Conservation (phyloP, 2,329 filamentous ascomycete species). For the Apiospora sp. region DNA sequence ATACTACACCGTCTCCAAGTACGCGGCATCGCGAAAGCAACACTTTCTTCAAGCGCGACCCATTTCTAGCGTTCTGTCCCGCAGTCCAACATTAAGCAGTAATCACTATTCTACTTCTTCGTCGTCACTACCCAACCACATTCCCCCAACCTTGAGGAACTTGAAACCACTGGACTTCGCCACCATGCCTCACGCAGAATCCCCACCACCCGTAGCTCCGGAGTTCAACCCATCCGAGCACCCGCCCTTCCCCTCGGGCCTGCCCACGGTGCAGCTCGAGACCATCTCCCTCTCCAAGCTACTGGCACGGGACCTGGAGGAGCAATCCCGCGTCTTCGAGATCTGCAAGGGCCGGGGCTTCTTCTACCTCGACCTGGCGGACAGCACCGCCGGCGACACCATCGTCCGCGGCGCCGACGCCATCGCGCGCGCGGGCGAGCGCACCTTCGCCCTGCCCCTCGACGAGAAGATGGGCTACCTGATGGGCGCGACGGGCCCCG, state of each 20-base stretch:
- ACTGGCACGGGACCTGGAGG: conserved; percentile 32
- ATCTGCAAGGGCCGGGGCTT: conserved; percentile 41
- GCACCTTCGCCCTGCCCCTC: conserved; percentile 39
- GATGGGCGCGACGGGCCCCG: conserved; percentile 21
- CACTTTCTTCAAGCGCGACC: neutral
- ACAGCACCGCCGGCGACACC: conserved; percentile 33
- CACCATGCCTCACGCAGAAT: conserved; percentile 12
- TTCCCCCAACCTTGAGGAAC: neutral
- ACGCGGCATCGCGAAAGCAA: neutral
- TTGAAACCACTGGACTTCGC: neutral
- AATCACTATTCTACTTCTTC: neutral
- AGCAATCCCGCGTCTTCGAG: conserved; percentile 37
- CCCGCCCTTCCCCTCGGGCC: conserved; percentile 38
- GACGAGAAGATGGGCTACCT: conserved; percentile 39
- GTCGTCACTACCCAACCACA: neutral
- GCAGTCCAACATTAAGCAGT: neutral
- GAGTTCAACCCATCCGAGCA: conserved; percentile 36
- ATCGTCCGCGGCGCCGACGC: conserved; percentile 34
- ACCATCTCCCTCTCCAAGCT: conserved; percentile 41
- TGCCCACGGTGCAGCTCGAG: conserved; percentile 39
- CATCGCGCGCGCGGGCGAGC: conserved; percentile 36
- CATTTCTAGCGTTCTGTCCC: no score
- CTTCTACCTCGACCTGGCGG: conserved; percentile 42
- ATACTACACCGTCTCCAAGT: neutral
- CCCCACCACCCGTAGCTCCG: neutral